These are phyloP conservation scores for Cutaneotrichosporon daszewskae DNA, from an alignment of 1,284 basidiomycete species.

Conservation along the genomic window DNA sequence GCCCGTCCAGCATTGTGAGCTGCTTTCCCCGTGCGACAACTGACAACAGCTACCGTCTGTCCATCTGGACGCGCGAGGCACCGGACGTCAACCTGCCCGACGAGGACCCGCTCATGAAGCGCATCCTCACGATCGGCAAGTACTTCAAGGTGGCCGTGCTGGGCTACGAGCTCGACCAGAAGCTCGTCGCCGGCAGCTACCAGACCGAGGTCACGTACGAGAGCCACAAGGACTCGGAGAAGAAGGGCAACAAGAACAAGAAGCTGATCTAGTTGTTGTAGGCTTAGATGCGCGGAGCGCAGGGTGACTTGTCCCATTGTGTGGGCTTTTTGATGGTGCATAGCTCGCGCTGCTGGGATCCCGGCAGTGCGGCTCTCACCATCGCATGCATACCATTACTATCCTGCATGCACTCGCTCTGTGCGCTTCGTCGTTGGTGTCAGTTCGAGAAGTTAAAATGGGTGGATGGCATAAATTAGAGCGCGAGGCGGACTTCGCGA, in stretches of 20 bases:
- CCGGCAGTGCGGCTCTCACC: too few species aligned
- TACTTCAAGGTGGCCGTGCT: constrained; percentile 90
- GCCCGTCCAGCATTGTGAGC: constrained; percentile 77
- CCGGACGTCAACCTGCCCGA: constrained; percentile 50
- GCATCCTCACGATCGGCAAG: constrained; percentile 66
- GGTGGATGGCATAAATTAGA: neutral
- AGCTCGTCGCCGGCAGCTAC: constrained; percentile 61
- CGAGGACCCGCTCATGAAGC: constrained; percentile 54
- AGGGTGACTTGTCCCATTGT: too few species aligned
- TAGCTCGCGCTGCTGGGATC: too few species aligned
- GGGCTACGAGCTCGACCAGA: constrained; percentile 67
- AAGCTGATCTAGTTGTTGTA: too few species aligned
- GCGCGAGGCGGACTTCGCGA: neutral
- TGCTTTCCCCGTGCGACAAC: neutral
- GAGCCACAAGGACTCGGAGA: constrained; percentile 91
- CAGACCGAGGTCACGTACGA: constrained; percentile 91
- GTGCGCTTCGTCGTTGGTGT: too few species aligned
- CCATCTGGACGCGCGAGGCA: constrained; percentile 90
- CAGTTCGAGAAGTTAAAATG: too few species aligned
- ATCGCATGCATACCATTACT: too few species aligned
- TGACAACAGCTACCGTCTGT: constrained; percentile 65
- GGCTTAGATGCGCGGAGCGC: too few species aligned
- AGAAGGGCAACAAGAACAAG: constrained; percentile 67
- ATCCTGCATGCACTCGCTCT: too few species aligned
- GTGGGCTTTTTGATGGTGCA: too few species aligned